These are phyloP conservation scores for Immersiella caudata DNA, from an alignment of 495 filamentous ascomycete species.

Conservation along the genomic window DNA sequence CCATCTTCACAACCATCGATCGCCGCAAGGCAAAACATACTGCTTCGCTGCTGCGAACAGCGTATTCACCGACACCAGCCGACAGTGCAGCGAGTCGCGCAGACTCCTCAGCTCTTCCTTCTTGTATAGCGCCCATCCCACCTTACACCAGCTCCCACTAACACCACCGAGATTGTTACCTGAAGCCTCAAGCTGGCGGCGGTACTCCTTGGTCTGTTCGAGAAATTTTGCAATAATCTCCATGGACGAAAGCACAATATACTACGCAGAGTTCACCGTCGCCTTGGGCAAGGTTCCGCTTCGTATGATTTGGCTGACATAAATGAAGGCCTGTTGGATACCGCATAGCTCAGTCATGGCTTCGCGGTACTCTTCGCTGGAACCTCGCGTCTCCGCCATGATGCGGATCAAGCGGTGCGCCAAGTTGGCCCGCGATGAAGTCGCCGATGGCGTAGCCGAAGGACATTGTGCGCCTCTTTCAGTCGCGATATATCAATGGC, in stretches of 20 bases:
- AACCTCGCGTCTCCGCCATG: slow-evolving; percentile 17
- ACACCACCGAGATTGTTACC: background rate
- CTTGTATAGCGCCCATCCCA: slow-evolving; percentile 20
- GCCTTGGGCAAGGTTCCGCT: slow-evolving; percentile 8
- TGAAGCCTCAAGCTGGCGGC: background rate
- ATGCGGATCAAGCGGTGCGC: slow-evolving; percentile 14
- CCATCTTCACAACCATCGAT: background rate
- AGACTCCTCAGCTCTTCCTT: slow-evolving; percentile 8
- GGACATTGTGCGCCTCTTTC: slow-evolving; percentile 1
- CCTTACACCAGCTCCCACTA: slow-evolving; percentile 8
- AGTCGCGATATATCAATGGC: background rate
- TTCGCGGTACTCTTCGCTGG: slow-evolving; percentile 17
- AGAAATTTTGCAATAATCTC: slow-evolving; percentile 18
- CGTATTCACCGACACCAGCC: slow-evolving; percentile 14
- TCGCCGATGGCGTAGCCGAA: slow-evolving; percentile 19
- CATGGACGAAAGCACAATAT: slow-evolving; percentile 22
- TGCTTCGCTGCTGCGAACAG: slow-evolving; percentile 7
- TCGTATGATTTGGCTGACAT: slow-evolving; percentile 15
- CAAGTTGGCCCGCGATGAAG: slow-evolving; percentile 18
- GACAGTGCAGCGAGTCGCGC: slow-evolving; percentile 17
- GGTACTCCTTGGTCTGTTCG: slow-evolving; percentile 13
- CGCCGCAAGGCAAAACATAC: background rate
- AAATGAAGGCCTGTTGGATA: slow-evolving; percentile 23
- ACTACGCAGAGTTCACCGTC: slow-evolving; percentile 14
- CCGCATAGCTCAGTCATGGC: slow-evolving; percentile 19